Percentiles rank a stretch among this genome's conserved stretches.
phyloP scores from a whole-genome alignment of 495 filamentous ascomycete genomes.

The Trypethelium eluteriae region DNA sequence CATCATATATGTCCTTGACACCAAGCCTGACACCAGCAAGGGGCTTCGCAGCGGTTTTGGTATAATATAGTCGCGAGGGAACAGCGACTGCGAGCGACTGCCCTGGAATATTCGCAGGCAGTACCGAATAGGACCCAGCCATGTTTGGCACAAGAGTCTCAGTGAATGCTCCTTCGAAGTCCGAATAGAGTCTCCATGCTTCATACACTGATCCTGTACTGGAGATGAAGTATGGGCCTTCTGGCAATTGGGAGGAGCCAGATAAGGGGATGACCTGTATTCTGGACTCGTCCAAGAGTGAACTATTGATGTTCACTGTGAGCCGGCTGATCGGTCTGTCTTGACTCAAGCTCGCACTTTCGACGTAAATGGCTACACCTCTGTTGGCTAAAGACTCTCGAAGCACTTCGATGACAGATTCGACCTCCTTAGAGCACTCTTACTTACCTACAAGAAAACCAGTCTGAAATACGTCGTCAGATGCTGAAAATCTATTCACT shows the following conservation, averaged over 20 bases:
- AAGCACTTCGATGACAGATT: neutral
- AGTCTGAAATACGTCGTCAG: constrained; percentile 31
- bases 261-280: neutral
- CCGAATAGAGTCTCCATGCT: constrained; percentile 44
- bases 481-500: constrained; percentile 16
- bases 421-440: neutral
- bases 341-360: neutral
- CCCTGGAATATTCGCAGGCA: constrained; percentile 39
- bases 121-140: constrained; percentile 33
- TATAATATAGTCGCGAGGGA: constrained; percentile 49
- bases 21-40: constrained; percentile 43
- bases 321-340: neutral
- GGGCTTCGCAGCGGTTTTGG: constrained; percentile 28
- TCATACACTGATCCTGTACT: constrained; percentile 37
- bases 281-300: neutral
- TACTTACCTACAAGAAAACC: constrained; percentile 29
- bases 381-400: neutral
- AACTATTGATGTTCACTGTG: constrained; percentile 1
- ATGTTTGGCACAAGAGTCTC: constrained; percentile 30
- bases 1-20: constrained; percentile 56
- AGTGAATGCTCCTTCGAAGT: constrained; percentile 43
- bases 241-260: constrained; percentile 18
- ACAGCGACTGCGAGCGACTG: constrained; percentile 41
- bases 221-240: constrained; percentile 41
- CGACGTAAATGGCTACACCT: neutral